Evolutionary conservation across 139 green algal species (phyloP).

Genomic region (Gonium pectorale): DNA sequence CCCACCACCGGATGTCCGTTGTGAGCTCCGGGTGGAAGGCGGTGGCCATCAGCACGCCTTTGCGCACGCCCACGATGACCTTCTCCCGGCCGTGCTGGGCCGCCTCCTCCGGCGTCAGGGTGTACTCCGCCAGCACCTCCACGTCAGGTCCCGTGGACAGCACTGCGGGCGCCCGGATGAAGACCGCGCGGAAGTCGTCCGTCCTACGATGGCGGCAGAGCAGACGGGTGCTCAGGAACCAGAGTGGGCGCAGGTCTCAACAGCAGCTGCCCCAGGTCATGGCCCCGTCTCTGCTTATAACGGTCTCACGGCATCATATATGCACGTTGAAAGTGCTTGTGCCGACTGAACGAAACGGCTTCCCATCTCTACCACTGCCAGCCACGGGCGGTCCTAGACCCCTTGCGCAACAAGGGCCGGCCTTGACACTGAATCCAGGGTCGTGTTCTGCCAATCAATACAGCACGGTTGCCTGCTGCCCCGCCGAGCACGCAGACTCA

Average conservation of each 20-base stretch:
- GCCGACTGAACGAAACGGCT: too few species aligned
- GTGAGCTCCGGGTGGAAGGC: conserved; percentile 99
- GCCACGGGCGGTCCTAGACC: too few species aligned
- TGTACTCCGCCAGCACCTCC: conserved; percentile 86
- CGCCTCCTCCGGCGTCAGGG: conserved; percentile 71
- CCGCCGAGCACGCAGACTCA: conserved; percentile 9
- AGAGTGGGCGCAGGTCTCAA: too few species aligned
- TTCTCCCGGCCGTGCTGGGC: conserved; percentile 37
- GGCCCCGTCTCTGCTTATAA: too few species aligned
- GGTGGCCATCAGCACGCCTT: conserved; percentile 89
- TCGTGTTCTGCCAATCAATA: too few species aligned
- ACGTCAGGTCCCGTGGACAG: conserved; percentile 80
- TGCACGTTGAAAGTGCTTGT: too few species aligned
- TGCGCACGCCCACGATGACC: conserved; percentile 91
- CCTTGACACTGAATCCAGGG: too few species aligned
- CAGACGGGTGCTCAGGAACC: too few species aligned
- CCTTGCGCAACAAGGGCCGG: too few species aligned
- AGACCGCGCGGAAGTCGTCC: conserved; percentile 84
- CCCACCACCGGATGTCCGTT: conserved; percentile 87
- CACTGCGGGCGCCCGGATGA: conserved; percentile 97
- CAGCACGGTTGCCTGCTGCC: background rate
- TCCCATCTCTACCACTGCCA: too few species aligned
- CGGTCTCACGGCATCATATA: too few species aligned
- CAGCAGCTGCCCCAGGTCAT: too few species aligned
- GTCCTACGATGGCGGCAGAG: conserved; percentile 5